Conservation (phyloP, 495 filamentous ascomycete genomes). For the Aspergillus bertholletiae region DNA sequence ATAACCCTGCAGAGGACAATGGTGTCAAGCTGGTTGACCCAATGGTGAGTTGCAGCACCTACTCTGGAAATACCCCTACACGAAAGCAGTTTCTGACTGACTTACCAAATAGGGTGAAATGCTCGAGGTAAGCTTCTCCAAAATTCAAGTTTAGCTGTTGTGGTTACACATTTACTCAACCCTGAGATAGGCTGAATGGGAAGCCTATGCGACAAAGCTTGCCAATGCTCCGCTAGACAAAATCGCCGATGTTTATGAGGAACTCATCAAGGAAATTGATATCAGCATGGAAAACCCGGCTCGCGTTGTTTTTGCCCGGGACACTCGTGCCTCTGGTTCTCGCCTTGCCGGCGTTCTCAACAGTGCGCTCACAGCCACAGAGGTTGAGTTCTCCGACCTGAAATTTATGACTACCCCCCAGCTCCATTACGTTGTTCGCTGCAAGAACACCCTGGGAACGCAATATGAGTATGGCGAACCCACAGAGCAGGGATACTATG, state of each 20-base stretch:
- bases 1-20: constrained; percentile 96
- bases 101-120: constrained; percentile 69
- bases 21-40: constrained; percentile 98
- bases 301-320: constrained; percentile 83
- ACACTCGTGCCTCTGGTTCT: constrained; percentile 89
- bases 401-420: constrained; percentile 92
- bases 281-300: constrained; percentile 68
- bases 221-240: constrained; percentile 78
- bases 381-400: constrained; percentile 71
- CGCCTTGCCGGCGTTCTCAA: constrained; percentile 72
- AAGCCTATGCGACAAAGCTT: constrained; percentile 77
- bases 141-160: too few species aligned
- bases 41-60: constrained; percentile 55
- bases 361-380: constrained; percentile 71
- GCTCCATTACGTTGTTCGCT: constrained; percentile 92
- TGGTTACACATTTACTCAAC: too few species aligned
- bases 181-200: constrained; percentile 80
- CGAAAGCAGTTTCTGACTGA: neutral
- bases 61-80: too few species aligned
- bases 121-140: constrained; percentile 63
- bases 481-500: constrained; percentile 88
- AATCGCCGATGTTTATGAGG: constrained; percentile 69
- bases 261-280: constrained; percentile 66
- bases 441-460: constrained; percentile 84
- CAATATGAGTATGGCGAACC: constrained; percentile 80